These are phyloP conservation scores for Earliella scabrosa DNA, from an alignment of 1,284 basidiomycete species.

Conservation along the genomic window DNA sequence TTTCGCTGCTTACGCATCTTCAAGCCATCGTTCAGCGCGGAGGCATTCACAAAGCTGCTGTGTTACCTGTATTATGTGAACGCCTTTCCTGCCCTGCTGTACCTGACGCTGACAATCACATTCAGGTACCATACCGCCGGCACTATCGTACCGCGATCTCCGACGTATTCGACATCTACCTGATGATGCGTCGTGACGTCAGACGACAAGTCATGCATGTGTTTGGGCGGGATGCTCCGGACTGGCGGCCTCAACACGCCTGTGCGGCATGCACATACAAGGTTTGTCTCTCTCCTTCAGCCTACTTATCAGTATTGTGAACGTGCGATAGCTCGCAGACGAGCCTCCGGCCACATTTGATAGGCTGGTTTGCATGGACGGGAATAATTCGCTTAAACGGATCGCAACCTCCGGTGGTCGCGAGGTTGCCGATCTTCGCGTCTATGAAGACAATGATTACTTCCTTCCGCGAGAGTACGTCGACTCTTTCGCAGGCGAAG, in stretches of 20 bases:
- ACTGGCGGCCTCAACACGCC: conserved; percentile 35
- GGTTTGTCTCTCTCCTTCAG: conserved; percentile 9
- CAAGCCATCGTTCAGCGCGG: too few relatives aligned
- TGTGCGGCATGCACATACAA: conserved; percentile 38
- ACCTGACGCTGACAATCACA: conserved; percentile 5
- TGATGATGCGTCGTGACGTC: conserved; percentile 25
- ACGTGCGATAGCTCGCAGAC: conserved; percentile 20
- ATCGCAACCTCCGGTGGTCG: conserved; percentile 15
- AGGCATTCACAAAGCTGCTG: conserved; percentile 38
- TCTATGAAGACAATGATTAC: conserved; percentile 27
- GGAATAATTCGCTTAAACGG: too few relatives aligned
- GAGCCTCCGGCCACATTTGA: conserved; percentile 26
- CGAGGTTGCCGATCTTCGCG: conserved; percentile 18
- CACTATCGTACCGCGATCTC: conserved; percentile 23
- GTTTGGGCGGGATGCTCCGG: conserved; percentile 26
- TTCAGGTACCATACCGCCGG: conserved; percentile 20
- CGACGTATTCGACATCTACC: conserved; percentile 36
- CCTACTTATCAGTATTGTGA: too few relatives aligned
- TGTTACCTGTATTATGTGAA: conserved; percentile 34
- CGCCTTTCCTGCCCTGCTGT: too few relatives aligned
- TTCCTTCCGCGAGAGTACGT: conserved; percentile 31
- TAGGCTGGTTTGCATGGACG: conserved; percentile 29
- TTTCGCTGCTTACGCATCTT: conserved; percentile 27
- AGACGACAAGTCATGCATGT: conserved; percentile 19
- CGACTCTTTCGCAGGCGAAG: conserved; percentile 38